Percentiles rank a stretch among this genome's conserved stretches.
phyloP scores from a whole-genome alignment of 176 grass and related monocot genomes.

The Coix lacrymajobi region DNA sequence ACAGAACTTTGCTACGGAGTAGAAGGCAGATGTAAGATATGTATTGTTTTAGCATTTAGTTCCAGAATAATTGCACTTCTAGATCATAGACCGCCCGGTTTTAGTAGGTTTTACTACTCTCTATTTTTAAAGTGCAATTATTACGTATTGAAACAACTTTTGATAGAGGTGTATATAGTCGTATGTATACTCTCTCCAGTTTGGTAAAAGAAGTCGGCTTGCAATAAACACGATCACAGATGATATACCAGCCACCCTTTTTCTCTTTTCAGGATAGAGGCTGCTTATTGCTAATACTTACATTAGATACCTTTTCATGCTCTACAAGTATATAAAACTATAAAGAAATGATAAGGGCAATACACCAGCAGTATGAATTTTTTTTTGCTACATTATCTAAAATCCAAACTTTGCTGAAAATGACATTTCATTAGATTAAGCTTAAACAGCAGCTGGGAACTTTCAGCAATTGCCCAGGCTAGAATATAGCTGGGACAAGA shows the following conservation, averaged over 20 bases:
- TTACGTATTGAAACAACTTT: neutral
- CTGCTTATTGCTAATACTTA: neutral
- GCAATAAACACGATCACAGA: neutral
- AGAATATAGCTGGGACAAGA: constrained; percentile 32
- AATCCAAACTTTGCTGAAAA: constrained; percentile 11
- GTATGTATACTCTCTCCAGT: no score
- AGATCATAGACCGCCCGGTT: neutral
- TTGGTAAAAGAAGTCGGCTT: no score
- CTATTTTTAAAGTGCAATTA: neutral
- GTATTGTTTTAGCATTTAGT: neutral
- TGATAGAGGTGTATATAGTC: neutral
- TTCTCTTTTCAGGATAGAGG: neutral
- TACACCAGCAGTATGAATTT: neutral
- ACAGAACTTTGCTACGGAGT: neutral
- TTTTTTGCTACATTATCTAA: neutral
- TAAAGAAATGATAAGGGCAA: neutral
- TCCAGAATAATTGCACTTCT: neutral
- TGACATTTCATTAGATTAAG: constrained; percentile 9
- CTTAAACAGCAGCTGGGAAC: neutral
- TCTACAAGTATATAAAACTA: neutral
- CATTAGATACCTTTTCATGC: neutral
- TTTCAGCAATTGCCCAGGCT: neutral
- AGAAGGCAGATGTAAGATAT: neutral
- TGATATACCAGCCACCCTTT: neutral
- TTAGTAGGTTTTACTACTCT: neutral